These are phyloP conservation scores for Cercospora sp. DNA, from an alignment of 2,329 filamentous ascomycete genomes.

Conservation along the genomic window DNA sequence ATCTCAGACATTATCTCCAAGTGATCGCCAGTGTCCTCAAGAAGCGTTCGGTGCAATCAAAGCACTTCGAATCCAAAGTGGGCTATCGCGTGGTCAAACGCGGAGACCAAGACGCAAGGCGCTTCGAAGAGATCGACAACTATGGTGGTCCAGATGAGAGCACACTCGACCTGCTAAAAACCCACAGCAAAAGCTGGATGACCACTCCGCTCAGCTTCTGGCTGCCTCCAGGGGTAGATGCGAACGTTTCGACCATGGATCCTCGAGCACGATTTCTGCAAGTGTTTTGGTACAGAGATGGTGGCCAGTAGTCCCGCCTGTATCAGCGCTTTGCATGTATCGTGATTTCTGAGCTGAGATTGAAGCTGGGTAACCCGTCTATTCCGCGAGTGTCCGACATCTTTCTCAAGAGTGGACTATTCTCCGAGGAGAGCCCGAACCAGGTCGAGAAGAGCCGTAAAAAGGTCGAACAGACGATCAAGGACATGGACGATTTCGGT, in stretches of 20 bases:
- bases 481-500: background rate
- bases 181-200: background rate
- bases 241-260: background rate
- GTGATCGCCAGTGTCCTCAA: background rate
- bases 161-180: background rate
- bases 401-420: background rate
- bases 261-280: background rate
- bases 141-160: background rate
- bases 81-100: background rate
- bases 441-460: background rate
- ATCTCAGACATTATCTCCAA: background rate
- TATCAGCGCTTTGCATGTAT: background rate
- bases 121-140: background rate
- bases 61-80: background rate
- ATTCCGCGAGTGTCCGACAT: background rate
- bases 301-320: conserved; percentile 2
- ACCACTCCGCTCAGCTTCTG: background rate
- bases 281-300: background rate
- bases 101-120: background rate
- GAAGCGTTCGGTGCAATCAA: background rate
- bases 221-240: background rate
- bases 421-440: background rate
- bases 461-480: background rate
- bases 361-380: background rate
- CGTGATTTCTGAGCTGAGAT: background rate